These are phyloP conservation scores for Penicillium paxilli DNA, from an alignment of 495 filamentous ascomycete species.

Conservation along the genomic window DNA sequence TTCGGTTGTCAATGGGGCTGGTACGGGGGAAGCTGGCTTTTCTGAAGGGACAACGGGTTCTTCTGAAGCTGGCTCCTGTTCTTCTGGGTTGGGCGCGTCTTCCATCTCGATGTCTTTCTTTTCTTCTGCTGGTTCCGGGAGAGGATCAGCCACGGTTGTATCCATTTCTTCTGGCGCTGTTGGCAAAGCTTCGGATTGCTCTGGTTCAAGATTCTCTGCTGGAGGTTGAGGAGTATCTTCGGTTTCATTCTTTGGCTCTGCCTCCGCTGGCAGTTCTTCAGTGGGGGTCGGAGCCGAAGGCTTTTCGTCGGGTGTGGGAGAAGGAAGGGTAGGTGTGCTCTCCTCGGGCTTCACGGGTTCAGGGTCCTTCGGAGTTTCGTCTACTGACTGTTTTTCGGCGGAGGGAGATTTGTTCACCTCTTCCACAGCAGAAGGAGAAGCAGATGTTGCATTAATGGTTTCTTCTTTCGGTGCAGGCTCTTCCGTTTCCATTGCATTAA, in stretches of 20 bases:
- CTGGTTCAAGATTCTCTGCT: not conserved
- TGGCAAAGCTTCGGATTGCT: not conserved
- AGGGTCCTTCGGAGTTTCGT: conserved; percentile 7
- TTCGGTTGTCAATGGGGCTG: not conserved
- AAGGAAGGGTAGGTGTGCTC: not conserved
- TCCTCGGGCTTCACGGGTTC: not conserved
- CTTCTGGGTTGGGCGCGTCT: conserved; percentile 7
- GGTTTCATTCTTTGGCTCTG: not conserved
- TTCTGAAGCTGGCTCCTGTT: not conserved
- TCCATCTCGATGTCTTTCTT: conserved; percentile 14
- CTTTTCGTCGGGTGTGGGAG: conserved; percentile 2
- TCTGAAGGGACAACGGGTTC: conserved; percentile 1
- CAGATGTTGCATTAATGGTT: not conserved
- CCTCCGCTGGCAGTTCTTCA: conserved; percentile 1
- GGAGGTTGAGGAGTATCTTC: not conserved
- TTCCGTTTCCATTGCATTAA: not conserved
- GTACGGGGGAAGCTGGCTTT: conserved; percentile 1
- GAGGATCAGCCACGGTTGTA: not conserved
- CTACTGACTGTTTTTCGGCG: not conserved
- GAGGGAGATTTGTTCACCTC: not conserved
- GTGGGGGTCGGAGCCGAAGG: not conserved
- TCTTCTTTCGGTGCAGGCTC: conserved; percentile 3
- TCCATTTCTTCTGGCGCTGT: not conserved
- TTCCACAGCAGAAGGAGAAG: not conserved
- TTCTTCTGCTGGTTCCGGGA: not conserved